Evolutionary conservation across 345 rosid species (phyloP).

Genomic region (Firmiana major): DNA sequence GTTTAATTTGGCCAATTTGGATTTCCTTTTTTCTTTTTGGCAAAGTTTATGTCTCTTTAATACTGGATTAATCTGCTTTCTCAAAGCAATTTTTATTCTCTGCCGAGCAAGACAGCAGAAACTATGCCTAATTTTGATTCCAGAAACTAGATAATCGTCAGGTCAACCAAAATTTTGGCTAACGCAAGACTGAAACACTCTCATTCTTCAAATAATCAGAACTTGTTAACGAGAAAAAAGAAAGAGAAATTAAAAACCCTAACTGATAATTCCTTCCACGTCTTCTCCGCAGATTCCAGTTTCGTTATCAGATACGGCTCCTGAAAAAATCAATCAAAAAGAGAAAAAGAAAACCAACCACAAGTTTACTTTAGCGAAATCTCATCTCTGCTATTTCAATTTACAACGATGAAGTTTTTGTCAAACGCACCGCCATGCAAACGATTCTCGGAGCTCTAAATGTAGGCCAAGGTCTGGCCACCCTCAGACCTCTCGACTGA

Average conservation of each 20-base stretch:
- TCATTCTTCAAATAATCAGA: not conserved
- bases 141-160: not conserved
- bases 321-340: slow-evolving; percentile 31
- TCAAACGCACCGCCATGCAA: slow-evolving; percentile 78
- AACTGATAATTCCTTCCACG: slow-evolving; percentile 96
- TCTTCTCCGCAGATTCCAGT: slow-evolving; percentile 92
- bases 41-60: not conserved
- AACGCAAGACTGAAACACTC: not conserved
- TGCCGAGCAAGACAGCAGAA: not conserved
- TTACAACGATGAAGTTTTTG: not conserved
- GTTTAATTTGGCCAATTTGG: not conserved
- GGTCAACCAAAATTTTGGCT: not conserved
- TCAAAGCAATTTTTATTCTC: not conserved
- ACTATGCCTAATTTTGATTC: not conserved
- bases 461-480: slow-evolving; percentile 27
- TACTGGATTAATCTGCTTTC: not conserved
- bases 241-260: slow-evolving; percentile 13
- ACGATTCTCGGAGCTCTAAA: slow-evolving; percentile 45
- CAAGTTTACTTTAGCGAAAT: not conserved
- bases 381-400: not conserved
- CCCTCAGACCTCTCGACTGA: slow-evolving; percentile 20
- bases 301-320: slow-evolving; percentile 75
- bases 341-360: not conserved
- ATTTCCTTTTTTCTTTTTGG: not conserved
- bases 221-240: not conserved